These are phyloP conservation scores for Drechslerella stenobrocha DNA, from an alignment of 2,329 filamentous ascomycete species.

Conservation along the genomic window DNA sequence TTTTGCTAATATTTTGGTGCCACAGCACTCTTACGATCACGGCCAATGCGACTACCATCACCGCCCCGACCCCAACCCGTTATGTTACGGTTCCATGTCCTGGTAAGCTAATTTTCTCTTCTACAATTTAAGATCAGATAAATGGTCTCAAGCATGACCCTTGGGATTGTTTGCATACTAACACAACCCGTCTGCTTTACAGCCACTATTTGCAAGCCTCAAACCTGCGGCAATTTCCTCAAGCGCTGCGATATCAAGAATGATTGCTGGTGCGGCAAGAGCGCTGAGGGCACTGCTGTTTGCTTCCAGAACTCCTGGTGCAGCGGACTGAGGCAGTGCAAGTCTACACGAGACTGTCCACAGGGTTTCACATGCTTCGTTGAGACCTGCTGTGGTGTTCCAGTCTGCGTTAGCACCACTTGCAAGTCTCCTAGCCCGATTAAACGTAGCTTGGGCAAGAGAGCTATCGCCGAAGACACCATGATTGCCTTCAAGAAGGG, in stretches of 20 bases:
- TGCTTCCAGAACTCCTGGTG: constrained; percentile 48
- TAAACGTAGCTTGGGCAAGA: constrained; percentile 34
- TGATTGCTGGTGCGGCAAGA: constrained; percentile 46
- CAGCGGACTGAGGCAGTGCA: constrained; percentile 27
- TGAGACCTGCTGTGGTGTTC: constrained; percentile 39
- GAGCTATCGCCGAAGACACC: constrained; percentile 28
- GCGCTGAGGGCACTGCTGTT: constrained; percentile 32
- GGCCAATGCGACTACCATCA: constrained; percentile 38
- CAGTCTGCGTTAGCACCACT: constrained; percentile 42
- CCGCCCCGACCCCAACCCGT: constrained; percentile 29
- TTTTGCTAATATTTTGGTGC: not conserved
- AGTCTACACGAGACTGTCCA: constrained; percentile 30
- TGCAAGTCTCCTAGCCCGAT: constrained; percentile 43
- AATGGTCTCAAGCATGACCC: too few species aligned
- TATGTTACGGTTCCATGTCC: constrained; percentile 42
- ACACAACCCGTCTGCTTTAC: not conserved
- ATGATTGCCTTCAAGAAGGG: constrained; percentile 46
- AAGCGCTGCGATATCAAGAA: constrained; percentile 36
- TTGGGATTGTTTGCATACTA: too few species aligned
- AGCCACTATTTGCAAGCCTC: constrained; percentile 41
- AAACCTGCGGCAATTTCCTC: constrained; percentile 43
- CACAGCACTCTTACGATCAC: constrained; percentile 37
- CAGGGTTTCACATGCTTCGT: constrained; percentile 38
- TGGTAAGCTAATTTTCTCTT: constrained; percentile 11
- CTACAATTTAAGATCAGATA: too few species aligned